Evolutionary conservation across 495 filamentous ascomycete genomes (phyloP).

Genomic region (Tuber borchii): DNA sequence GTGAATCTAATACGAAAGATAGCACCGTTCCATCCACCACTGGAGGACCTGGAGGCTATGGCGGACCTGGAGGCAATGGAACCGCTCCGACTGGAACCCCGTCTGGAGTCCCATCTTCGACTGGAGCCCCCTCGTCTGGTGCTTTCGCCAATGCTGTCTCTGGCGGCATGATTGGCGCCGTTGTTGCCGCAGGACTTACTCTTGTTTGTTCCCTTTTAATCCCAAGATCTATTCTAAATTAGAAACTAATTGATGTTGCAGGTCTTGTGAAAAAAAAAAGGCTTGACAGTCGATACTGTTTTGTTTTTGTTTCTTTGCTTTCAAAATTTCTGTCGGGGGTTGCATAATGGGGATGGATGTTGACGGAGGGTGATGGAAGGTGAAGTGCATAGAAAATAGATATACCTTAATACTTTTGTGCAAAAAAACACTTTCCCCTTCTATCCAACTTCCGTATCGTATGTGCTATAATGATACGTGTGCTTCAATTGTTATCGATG

Average conservation of each 20-base stretch:
- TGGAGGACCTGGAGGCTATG: neutral
- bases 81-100: constrained; percentile 10
- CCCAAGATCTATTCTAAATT: neutral
- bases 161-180: constrained; percentile 39
- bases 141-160: constrained; percentile 40
- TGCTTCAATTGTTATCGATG: neutral
- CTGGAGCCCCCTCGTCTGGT: constrained; percentile 11
- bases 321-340: neutral
- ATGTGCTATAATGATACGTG: neutral
- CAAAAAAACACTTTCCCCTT: neutral
- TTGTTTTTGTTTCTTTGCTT: neutral
- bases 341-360: neutral
- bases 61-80: constrained; percentile 7
- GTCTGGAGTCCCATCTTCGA: neutral
- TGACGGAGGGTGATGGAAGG: neutral
- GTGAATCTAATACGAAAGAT: constrained; percentile 15
- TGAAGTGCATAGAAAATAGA: constrained; percentile 1
- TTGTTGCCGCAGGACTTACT: constrained; percentile 40
- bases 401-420: constrained; percentile 2
- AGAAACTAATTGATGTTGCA: neutral
- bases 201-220: constrained; percentile 19
- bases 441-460: neutral
- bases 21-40: constrained; percentile 14
- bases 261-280: neutral
- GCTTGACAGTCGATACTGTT: neutral